Evolutionary conservation across 169 alveolate genomes (phyloP).

Genomic region (Fabrea salina): DNA sequence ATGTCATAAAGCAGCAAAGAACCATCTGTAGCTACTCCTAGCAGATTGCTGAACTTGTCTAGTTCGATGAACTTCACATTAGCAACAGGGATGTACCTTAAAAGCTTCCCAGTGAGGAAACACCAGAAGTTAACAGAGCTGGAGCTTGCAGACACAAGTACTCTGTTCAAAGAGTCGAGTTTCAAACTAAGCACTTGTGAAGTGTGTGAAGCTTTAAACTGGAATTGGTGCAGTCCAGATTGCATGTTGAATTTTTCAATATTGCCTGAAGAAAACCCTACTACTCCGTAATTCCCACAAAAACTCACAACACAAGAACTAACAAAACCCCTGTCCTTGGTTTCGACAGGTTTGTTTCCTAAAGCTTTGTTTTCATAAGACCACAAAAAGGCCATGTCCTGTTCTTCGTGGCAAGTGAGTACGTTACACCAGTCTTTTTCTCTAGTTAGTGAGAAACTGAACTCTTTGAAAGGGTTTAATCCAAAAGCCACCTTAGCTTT

Average conservation of each 20-base stretch:
- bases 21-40: slow-evolving; percentile 46
- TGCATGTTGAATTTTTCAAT: slow-evolving; percentile 90
- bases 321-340: slow-evolving; percentile 38
- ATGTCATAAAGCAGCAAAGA: slow-evolving; percentile 19
- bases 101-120: slow-evolving; percentile 52
- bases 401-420: slow-evolving; percentile 51
- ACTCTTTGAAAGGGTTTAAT: slow-evolving; percentile 37
- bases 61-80: not conserved
- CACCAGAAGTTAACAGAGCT: slow-evolving; percentile 64
- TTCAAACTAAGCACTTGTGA: slow-evolving; percentile 54
- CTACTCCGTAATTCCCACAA: slow-evolving; percentile 93
- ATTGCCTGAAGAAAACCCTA: slow-evolving; percentile 88
- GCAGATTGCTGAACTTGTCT: slow-evolving; percentile 53
- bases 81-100: slow-evolving; percentile 27
- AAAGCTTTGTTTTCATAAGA: slow-evolving; percentile 61
- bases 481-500: slow-evolving; percentile 32
- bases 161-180: slow-evolving; percentile 61
- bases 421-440: slow-evolving; percentile 82
- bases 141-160: slow-evolving; percentile 46
- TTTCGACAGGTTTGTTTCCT: slow-evolving; percentile 53
- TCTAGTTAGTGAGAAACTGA: slow-evolving; percentile 62
- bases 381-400: slow-evolving; percentile 59
- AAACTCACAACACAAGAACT: slow-evolving; percentile 82
- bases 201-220: slow-evolving; percentile 46
- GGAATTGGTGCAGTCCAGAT: slow-evolving; percentile 64